These are phyloP conservation scores for Fistulinella cinereoalba DNA, from an alignment of 1,284 basidiomycete species.

Conservation along the genomic window DNA sequence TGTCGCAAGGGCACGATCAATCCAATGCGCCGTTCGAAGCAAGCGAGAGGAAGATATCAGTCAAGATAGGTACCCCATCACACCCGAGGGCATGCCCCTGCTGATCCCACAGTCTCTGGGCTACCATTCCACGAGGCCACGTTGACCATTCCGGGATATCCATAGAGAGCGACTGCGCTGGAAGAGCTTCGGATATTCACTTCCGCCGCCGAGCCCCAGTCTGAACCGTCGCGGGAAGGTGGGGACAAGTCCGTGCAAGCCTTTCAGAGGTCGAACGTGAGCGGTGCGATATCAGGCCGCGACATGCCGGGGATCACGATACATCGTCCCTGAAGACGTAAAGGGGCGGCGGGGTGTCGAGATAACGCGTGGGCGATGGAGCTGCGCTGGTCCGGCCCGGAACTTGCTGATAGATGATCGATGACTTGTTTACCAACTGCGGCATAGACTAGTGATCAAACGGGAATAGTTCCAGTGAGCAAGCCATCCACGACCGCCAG, in stretches of 20 bases:
- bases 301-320: too few species aligned
- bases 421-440: not conserved
- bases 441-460: not conserved
- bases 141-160: too few species aligned
- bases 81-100: too few species aligned
- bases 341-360: not conserved
- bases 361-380: not conserved
- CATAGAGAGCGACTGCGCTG: not conserved
- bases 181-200: not conserved
- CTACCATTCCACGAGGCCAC: too few species aligned
- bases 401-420: not conserved
- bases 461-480: not conserved
- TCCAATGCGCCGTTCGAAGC: too few species aligned
- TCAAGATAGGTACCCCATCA: too few species aligned
- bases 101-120: too few species aligned
- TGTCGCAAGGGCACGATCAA: too few species aligned
- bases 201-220: slow-evolving; percentile 3
- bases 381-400: not conserved
- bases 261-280: too few species aligned
- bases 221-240: slow-evolving; percentile 6
- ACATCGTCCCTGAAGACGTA: not conserved
- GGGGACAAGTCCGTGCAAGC: not conserved
- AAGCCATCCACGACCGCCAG: not conserved
- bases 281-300: too few species aligned
- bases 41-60: too few species aligned